Percentiles rank a stretch among this genome's conserved stretches.
Conservation (phyloP, 768 basidiomycete species). For the Russula abietina region DNA sequence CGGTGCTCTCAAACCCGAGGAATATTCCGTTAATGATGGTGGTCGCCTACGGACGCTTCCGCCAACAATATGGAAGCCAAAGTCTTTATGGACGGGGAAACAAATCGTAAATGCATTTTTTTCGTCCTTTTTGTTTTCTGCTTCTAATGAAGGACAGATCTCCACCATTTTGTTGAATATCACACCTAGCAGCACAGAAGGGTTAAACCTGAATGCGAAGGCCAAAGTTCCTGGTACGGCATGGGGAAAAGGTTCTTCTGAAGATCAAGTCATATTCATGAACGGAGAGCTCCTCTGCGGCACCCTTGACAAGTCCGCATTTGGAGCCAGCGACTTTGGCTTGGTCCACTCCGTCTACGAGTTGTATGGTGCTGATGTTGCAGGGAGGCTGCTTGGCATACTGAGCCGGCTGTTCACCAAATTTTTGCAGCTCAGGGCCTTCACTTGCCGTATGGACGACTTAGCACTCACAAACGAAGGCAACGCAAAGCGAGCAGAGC, state of each 20-base stretch:
- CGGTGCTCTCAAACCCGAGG: slow-evolving; percentile 88
- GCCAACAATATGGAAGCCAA: slow-evolving; percentile 89
- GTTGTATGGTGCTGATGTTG: slow-evolving; percentile 82
- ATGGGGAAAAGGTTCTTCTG: slow-evolving; percentile 74
- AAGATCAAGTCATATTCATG: slow-evolving; percentile 84
- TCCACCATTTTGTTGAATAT: slow-evolving; percentile 92
- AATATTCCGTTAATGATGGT: slow-evolving; percentile 48
- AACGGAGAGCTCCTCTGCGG: slow-evolving; percentile 92
- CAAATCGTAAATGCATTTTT: slow-evolving; percentile 62
- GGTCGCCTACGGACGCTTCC: slow-evolving; percentile 75
- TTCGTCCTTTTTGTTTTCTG: background rate
- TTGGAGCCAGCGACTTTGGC: slow-evolving; percentile 93
- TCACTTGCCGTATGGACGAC: slow-evolving; percentile 99
- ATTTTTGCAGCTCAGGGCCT: slow-evolving; percentile 92
- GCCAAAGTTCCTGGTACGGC: slow-evolving; percentile 85
- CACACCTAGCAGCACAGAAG: slow-evolving; percentile 70
- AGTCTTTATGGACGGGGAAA: slow-evolving; percentile 94
- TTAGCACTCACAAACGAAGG: slow-evolving; percentile 81
- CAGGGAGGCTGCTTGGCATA: slow-evolving; percentile 87
- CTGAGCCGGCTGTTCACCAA: slow-evolving; percentile 94
- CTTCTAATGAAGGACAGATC: slow-evolving; percentile 46
- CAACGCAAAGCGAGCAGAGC: slow-evolving; percentile 57
- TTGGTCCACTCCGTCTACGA: slow-evolving; percentile 97
- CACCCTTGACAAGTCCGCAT: slow-evolving; percentile 94
- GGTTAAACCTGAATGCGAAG: slow-evolving; percentile 78